Evolutionary conservation across 2,329 filamentous ascomycete species (phyloP).

Genomic region (Cucurbitaria berberidis): DNA sequence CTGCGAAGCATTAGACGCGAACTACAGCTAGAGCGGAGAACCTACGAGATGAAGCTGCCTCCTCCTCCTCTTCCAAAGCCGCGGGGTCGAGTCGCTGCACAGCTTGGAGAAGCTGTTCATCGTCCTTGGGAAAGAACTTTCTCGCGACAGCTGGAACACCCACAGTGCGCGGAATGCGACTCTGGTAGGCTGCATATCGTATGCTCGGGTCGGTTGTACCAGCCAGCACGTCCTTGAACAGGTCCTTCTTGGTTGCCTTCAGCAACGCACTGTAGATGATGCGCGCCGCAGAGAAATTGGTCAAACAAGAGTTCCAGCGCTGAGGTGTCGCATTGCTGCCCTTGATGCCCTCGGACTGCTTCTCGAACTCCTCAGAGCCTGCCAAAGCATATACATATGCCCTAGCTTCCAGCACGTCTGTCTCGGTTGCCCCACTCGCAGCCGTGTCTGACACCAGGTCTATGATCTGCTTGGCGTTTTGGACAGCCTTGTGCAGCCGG

Average conservation of each 20-base stretch:
- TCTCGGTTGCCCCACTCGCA: constrained; percentile 68
- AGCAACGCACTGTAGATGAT: constrained; percentile 83
- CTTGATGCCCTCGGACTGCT: constrained; percentile 62
- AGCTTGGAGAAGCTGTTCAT: constrained; percentile 66
- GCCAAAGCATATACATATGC: constrained; percentile 80
- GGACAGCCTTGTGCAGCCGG: constrained; percentile 79
- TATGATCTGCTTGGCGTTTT: constrained; percentile 71
- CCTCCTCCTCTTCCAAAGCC: constrained; percentile 53
- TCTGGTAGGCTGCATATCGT: constrained; percentile 91
- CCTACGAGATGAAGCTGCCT: constrained; percentile 57
- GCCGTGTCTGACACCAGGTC: constrained; percentile 67
- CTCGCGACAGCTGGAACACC: constrained; percentile 80
- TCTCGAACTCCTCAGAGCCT: constrained; percentile 84
- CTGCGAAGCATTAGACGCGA: constrained; percentile 33
- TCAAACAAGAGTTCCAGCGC: constrained; percentile 79
- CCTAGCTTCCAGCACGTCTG: constrained; percentile 81
- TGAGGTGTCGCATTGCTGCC: constrained; percentile 46
- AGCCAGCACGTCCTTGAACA: constrained; percentile 84
- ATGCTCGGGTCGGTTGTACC: constrained; percentile 92
- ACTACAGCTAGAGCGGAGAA: constrained; percentile 15
- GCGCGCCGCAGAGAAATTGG: constrained; percentile 75
- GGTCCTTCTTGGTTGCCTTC: constrained; percentile 70
- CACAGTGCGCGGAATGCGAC: constrained; percentile 83
- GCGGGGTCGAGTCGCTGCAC: constrained; percentile 72
- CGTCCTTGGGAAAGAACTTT: constrained; percentile 74